Conservation (phyloP, 768 basidiomycete species). For the Amanita pseudoporphyria region DNA sequence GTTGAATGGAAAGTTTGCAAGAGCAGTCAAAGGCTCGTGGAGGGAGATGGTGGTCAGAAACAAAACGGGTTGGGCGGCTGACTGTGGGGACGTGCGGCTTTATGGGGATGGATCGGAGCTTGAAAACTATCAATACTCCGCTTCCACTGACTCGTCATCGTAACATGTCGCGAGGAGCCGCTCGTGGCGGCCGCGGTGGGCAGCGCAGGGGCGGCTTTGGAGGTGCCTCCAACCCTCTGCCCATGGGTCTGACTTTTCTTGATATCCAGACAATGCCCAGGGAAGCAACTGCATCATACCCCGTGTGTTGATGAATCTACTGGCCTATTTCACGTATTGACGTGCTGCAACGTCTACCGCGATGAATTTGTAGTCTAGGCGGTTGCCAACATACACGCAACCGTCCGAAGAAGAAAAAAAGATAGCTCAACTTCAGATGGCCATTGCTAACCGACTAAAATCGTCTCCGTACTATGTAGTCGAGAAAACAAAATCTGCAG, state of each 20-base stretch:
- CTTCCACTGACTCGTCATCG: constrained; percentile 15
- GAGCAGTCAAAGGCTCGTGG: constrained; percentile 12
- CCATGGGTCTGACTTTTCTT: constrained; percentile 74
- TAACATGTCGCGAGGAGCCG: constrained; percentile 31
- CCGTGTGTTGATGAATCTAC: constrained; percentile 41
- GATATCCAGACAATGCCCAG: constrained; percentile 71
- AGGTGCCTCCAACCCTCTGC: constrained; percentile 41
- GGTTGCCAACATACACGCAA: constrained; percentile 62
- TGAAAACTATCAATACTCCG: constrained; percentile 22
- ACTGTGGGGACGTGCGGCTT: neutral
- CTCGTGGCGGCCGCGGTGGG: constrained; percentile 29
- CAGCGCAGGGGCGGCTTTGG: constrained; percentile 58
- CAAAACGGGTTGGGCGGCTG: constrained; percentile 14
- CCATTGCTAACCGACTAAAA: constrained; percentile 53
- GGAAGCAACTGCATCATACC: constrained; percentile 73
- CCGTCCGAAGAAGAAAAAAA: constrained; percentile 55
- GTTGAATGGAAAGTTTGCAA: constrained; percentile 10
- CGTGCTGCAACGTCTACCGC: constrained; percentile 9
- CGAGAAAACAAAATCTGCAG: constrained; percentile 59
- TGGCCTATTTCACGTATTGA: constrained; percentile 14
- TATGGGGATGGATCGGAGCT: constrained; percentile 28
- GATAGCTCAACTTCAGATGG: constrained; percentile 57
- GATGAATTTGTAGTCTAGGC: constrained; percentile 40
- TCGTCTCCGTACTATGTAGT: constrained; percentile 69
- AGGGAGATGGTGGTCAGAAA: constrained; percentile 26